Conservation (phyloP, 2,329 filamentous ascomycete genomes). For the Didymella pinodella region DNA sequence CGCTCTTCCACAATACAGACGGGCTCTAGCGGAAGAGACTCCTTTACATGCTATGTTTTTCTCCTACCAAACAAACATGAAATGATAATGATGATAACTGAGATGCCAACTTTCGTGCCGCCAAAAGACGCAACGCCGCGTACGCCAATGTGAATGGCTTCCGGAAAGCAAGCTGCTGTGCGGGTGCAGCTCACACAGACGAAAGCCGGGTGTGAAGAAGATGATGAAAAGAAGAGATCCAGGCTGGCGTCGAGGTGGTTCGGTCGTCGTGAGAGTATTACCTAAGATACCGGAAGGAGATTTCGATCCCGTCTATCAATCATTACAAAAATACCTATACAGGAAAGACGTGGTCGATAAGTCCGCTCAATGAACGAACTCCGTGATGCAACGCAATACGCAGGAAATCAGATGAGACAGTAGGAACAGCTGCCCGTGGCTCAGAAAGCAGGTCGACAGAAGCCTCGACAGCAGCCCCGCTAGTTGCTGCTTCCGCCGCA, state of each 20-base stretch:
- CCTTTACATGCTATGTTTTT: slow-evolving; percentile 42
- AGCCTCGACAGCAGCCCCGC: slow-evolving; percentile 14
- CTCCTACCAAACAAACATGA: slow-evolving; percentile 35
- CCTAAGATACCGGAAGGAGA: slow-evolving; percentile 44
- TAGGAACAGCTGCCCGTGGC: background rate
- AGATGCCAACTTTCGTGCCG: slow-evolving; percentile 34
- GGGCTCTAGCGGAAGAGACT: slow-evolving; percentile 30
- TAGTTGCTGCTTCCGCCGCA: slow-evolving; percentile 63
- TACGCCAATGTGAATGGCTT: slow-evolving; percentile 38
- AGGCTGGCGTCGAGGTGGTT: slow-evolving; percentile 36
- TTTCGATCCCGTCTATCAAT: slow-evolving; percentile 52
- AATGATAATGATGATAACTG: slow-evolving; percentile 31
- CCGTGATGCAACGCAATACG: slow-evolving; percentile 45
- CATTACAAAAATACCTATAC: slow-evolving; percentile 54
- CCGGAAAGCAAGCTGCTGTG: slow-evolving; percentile 30
- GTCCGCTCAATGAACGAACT: slow-evolving; percentile 47
- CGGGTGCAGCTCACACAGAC: slow-evolving; percentile 29
- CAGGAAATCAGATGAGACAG: slow-evolving; percentile 28
- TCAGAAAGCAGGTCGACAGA: background rate
- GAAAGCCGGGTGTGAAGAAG: slow-evolving; percentile 35
- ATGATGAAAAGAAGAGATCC: slow-evolving; percentile 40
- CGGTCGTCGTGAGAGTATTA: slow-evolving; percentile 48
- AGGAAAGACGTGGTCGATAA: slow-evolving; percentile 43
- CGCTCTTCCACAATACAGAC: slow-evolving; percentile 29
- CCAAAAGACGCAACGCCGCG: slow-evolving; percentile 36